Conservation (phyloP, 2,329 filamentous ascomycete genomes). For the Stagonosporopsis vannaccii region DNA sequence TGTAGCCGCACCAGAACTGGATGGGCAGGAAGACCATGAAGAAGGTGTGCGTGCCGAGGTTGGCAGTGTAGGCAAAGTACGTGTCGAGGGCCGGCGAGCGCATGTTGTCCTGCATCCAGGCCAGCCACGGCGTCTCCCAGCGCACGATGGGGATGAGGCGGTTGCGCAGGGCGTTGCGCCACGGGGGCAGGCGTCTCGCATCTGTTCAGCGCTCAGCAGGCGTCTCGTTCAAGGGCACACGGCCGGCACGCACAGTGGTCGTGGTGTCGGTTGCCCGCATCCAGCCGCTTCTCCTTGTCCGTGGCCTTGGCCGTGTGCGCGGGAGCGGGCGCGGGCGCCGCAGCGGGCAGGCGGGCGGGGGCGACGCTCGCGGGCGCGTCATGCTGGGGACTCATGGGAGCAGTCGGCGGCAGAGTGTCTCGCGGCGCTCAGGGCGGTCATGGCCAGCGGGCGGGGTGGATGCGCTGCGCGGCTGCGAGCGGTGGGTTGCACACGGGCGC, state of each 20-base stretch:
- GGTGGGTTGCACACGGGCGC: not conserved
- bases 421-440: conserved; percentile 13
- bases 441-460: conserved; percentile 16
- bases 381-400: conserved; percentile 38
- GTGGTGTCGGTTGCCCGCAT: conserved; percentile 81
- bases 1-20: conserved; percentile 94
- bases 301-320: conserved; percentile 9
- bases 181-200: conserved; percentile 80
- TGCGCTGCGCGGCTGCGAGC: conserved; percentile 3
- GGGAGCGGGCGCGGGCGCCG: not conserved
- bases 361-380: conserved; percentile 21
- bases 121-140: conserved; percentile 94
- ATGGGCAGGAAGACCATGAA: conserved; percentile 97
- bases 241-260: conserved; percentile 60
- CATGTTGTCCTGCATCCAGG: conserved; percentile 79
- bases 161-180: conserved; percentile 88
- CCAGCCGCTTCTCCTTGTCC: conserved; percentile 45
- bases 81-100: conserved; percentile 87
- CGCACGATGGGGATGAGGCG: conserved; percentile 83
- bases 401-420: conserved; percentile 16
- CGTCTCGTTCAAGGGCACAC: conserved; percentile 13
- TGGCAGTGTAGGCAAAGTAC: conserved; percentile 96
- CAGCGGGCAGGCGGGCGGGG: not conserved
- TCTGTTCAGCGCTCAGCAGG: conserved; percentile 61
- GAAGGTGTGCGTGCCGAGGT: conserved; percentile 96